These are phyloP conservation scores for Pseudocercospora vitis DNA, from an alignment of 2,329 filamentous ascomycete species.

Conservation along the genomic window DNA sequence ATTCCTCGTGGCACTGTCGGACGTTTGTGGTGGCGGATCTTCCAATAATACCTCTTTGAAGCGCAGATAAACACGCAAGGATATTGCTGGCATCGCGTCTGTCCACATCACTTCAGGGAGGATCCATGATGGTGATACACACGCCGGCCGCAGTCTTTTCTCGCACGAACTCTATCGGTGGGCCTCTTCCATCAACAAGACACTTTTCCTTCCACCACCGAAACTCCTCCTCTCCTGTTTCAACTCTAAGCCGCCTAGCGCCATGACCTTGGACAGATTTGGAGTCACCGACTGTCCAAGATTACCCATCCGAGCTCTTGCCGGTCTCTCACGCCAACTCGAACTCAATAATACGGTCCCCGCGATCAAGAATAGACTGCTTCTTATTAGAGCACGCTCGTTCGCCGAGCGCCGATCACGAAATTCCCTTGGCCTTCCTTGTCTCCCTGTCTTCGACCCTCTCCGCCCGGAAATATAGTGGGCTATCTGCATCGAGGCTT, in stretches of 20 bases:
- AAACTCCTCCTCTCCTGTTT: neutral
- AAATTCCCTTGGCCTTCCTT: too few species aligned
- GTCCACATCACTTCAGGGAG: neutral
- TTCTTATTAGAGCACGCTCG: neutral
- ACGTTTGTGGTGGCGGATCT: too few species aligned
- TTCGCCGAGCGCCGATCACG: constrained; percentile 1
- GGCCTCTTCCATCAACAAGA: neutral
- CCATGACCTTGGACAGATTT: neutral
- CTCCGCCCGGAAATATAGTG: too few species aligned
- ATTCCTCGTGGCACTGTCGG: too few species aligned
- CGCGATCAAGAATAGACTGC: constrained; percentile 3
- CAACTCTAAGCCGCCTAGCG: neutral
- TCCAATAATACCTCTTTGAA: too few species aligned
- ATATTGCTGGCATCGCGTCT: too few species aligned
- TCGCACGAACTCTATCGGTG: neutral
- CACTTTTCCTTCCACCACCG: neutral
- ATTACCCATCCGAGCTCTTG: neutral
- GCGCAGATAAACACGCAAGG: too few species aligned
- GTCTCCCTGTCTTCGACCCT: too few species aligned
- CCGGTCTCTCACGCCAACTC: neutral
- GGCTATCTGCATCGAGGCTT: too few species aligned
- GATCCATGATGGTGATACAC: neutral
- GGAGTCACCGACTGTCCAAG: neutral
- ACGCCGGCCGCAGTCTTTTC: neutral
- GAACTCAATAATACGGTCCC: neutral